Base-by-base conservation (phyloP, 345 rosid genomes). In the Gossypium mustelinum region DNA sequence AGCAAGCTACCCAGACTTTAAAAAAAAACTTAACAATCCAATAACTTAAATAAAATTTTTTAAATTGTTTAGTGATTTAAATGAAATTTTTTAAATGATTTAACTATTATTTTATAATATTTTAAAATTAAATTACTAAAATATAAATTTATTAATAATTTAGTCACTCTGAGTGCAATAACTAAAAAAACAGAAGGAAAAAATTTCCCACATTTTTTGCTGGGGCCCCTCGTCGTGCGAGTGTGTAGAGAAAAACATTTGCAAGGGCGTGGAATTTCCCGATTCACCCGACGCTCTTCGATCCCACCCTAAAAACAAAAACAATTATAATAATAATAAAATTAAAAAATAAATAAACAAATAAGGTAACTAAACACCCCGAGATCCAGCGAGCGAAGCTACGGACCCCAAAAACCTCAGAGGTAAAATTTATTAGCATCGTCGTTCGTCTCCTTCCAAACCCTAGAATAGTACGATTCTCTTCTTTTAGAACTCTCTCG, bases 401-500 rank as follows among this genome's bases (percentile, higher is more conserved):
- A 67, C 72, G 72, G 20, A 16, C 44, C 57, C 72, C 72, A 41
- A 11, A 68, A 24, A 2, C 57, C 18, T 7, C 11, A 48, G 20
- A 68, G 43, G 8, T 2, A 1, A 16, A 51, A 16, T 27, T 16
- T n/a, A 20, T 29, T 69, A 39, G 63, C 34, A 39, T 39, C 63
- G 63, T 55, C 47, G 27, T 52, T 52, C 55, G 14, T 66, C 69
- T 22, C 63, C 62, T 71, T 54, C 29, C 63, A 20, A 71, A 71
- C 74, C 74, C 74, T 56, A 60, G 39, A 66, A 55, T 34, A 18
- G 9, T n/a, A 48, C 41, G 50, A 3, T n/a, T 69, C 27, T 27
- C 64, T 13, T 25, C 63, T 63, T 71, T 16, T 60, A 55, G 63
- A 71, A 71, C 50, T 51, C 74, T 55, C 29, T 71, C 74, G 50